Evolutionary conservation across 2,329 filamentous ascomycete species (phyloP), one percentile per base, ranked within the genome.

Genomic region (Penicillium brevicompactum): DNA sequence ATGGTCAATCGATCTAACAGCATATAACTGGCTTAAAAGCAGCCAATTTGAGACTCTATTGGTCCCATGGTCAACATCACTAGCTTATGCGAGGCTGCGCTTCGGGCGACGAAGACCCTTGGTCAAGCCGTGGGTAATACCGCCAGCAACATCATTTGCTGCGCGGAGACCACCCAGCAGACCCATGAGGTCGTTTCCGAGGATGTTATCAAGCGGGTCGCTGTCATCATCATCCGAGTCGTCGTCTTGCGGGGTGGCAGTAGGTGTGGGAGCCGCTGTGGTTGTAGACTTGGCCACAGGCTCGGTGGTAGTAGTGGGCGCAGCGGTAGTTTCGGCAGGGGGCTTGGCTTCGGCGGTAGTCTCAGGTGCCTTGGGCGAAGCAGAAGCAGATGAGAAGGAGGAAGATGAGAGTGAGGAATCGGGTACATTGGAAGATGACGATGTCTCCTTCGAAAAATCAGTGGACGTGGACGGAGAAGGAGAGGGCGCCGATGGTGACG

Each of bases 231-330:
- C 18, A 3, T n/a, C 22, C 5, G 46, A 30, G 10, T 37, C 27
- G 22, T 43, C 24, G 24, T 42, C 5, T 9, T 27, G 24, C 21
- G 50, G 21, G 0, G 31, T 24, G 9, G 6, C 18, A 24, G 27
- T 54, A 16, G 31, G 21, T 4, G 41, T 18, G 4, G 51, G 46
- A 31, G 22, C n/a, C 40, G 21, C 13, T 1, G 5, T 4, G 13
- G 38, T 34, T 8, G 27, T 47, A 0, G 86, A 86, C 65, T 89
- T 86, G 1, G 86, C 86, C 67, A 89, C 86, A 1, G 85, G 30
- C n/a, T 38, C 14, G 9, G n/a, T 34, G 24, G 47, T 16, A 10
- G 22, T 16, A 6, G 4, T 24, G 30, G 11, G 18, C 31, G n/a
- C 6, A n/a, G 34, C 34, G 34, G 37, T 42, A 16, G 22, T 5